Evolutionary conservation across 495 filamentous ascomycete genomes (phyloP), one percentile per base, ranked within the genome.

Genomic region (Immersiella caudata): DNA sequence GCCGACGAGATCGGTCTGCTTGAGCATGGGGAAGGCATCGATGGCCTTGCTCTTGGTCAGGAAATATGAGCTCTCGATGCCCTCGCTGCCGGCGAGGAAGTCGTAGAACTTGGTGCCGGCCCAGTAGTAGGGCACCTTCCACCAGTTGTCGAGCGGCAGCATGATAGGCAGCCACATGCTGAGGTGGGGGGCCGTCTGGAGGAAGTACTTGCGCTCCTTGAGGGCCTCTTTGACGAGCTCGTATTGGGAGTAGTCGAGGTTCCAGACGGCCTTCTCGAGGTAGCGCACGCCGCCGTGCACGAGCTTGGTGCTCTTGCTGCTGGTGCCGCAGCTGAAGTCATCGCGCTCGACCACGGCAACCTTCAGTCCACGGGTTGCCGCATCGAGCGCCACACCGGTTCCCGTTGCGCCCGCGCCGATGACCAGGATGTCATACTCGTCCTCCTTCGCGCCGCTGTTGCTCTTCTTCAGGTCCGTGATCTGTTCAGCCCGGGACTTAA

Each of bases 101-200:
- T 98, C 95, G 79, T 99, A 99, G 62, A 87, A 87, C 79, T 99
- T 99, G 56, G 94, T 97, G 62, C 95, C 95, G 6, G 86, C 90
- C 94, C 94, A 98, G 81, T 96, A 99, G 79, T 98, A 99, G 12
- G 95, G 95, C 27, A 90, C 91, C 78, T 98, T 94, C 92, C 93
- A 97, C 95, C 93, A 97, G 71, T 92, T 91, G 75, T 97, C 89
- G 52, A 97, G 82, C 0, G 95, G 95, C 66, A 99, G 87, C 95
- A 99, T 99, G 70, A 99, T 99, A 20, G 95, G 95, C 46, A 99
- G 84, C 92, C 94, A 97, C 80, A 83, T 88, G 29, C 93, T 97
- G 51, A 99, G 85, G 83, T 99, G 95, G 16, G 95, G 95, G 29
- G 95, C 95, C 12, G 94, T 99, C 72, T 96, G 92, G 73, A 98